phyloP scores from a whole-genome alignment of 805 yeast genomes.

The Grigorovia humatica region DNA sequence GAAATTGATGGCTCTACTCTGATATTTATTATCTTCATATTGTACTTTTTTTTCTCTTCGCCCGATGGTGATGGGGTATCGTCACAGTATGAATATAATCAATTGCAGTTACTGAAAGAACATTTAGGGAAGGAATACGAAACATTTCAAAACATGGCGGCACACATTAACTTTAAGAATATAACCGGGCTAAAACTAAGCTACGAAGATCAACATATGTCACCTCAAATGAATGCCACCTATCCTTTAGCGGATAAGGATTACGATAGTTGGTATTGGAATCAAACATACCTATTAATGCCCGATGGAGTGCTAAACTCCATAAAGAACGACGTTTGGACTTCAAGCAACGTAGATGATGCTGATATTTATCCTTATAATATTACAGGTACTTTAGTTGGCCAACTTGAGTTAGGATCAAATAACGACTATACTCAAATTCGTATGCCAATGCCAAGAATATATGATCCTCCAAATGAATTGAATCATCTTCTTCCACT shows the following conservation, averaged over 20 bases:
- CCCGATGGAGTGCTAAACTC: constrained; percentile 45
- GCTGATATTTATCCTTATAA: constrained; percentile 32
- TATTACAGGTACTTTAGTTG: constrained; percentile 39
- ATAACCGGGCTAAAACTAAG: constrained; percentile 63
- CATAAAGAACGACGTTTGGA: constrained; percentile 46
- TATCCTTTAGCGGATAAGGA: constrained; percentile 47
- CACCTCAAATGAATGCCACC: constrained; percentile 35
- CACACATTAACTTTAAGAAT: constrained; percentile 50
- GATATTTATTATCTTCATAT: constrained; percentile 21
- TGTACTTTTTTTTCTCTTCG: constrained; percentile 24
- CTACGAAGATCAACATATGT: constrained; percentile 45
- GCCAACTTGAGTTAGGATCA: constrained; percentile 28
- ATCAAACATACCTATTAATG: constrained; percentile 44
- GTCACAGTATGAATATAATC: constrained; percentile 31
- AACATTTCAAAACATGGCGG: constrained; percentile 34
- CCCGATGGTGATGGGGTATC: constrained; percentile 28
- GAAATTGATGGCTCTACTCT: constrained; percentile 27
- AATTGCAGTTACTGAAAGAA: constrained; percentile 30
- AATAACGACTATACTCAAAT: constrained; percentile 12
- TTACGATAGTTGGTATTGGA: constrained; percentile 37
- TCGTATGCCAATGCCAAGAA: constrained; percentile 28
- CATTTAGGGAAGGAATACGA: constrained; percentile 28
- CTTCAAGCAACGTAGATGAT: constrained; percentile 18
- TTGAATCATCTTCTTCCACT: constrained; percentile 21
- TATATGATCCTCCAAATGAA: constrained; percentile 23